A percentile compares a stretch with the other conserved stretches of the same genome.
These are phyloP conservation scores for Starmerella apicola DNA, from an alignment of 805 yeast genomes.

Conservation along the genomic window DNA sequence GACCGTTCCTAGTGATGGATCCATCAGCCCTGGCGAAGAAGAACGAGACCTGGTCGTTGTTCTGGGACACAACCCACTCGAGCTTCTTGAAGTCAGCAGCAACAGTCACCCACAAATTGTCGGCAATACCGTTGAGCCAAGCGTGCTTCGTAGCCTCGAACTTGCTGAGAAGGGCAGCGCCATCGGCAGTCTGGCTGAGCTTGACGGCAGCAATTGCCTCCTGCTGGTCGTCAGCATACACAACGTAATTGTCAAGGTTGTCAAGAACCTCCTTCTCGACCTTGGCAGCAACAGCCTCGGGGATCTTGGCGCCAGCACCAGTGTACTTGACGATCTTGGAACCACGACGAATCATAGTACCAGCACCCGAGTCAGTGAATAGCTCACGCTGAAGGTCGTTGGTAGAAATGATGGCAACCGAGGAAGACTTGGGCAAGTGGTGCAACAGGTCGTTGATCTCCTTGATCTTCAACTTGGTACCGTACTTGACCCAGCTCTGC, in stretches of 20 bases:
- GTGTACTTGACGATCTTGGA: constrained; percentile 62
- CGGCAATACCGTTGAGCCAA: constrained; percentile 96
- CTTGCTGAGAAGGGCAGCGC: constrained; percentile 63
- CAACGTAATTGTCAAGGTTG: constrained; percentile 51
- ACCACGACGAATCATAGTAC: constrained; percentile 95
- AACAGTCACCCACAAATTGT: constrained; percentile 77
- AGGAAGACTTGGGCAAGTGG: constrained; percentile 89
- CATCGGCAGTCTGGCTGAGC: constrained; percentile 28
- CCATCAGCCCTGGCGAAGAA: constrained; percentile 89
- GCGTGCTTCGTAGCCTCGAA: constrained; percentile 80
- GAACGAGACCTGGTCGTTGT: constrained; percentile 84
- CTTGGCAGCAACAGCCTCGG: constrained; percentile 61
- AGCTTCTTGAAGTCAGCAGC: constrained; percentile 58
- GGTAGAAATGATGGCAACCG: constrained; percentile 94
- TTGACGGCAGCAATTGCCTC: constrained; percentile 85
- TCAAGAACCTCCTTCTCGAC: constrained; percentile 72
- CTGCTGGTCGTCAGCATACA: constrained; percentile 76
- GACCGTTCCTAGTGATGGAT: constrained; percentile 78
- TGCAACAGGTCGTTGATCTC: constrained; percentile 91
- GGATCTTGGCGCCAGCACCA: constrained; percentile 42
- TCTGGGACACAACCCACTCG: constrained; percentile 85
- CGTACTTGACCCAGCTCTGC: constrained; percentile 97
- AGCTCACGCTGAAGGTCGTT: constrained; percentile 91
- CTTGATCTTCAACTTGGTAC: constrained; percentile 91
- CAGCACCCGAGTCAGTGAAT: constrained; percentile 98